Percentiles rank a stretch among this genome's conserved stretches.
These are phyloP conservation scores for Starmerella stigmatis DNA, from an alignment of 805 yeast genomes.

Conservation along the genomic window DNA sequence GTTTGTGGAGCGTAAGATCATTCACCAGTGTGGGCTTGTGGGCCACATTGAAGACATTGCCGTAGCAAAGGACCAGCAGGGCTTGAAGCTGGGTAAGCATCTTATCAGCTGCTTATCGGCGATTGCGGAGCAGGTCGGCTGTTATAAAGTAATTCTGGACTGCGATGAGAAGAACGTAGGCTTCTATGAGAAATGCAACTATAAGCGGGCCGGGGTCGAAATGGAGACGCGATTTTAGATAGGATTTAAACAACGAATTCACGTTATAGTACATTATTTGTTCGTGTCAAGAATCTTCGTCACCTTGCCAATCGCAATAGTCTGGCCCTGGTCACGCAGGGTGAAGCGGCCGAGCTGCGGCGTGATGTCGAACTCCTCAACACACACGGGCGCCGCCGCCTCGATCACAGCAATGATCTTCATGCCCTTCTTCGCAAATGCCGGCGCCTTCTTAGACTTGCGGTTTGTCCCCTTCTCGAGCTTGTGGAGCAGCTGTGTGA, in stretches of 20 bases:
- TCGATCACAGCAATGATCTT: slow-evolving; percentile 89
- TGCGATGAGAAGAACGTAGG: slow-evolving; percentile 73
- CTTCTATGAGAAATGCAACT: slow-evolving; percentile 85
- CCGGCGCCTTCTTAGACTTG: slow-evolving; percentile 92
- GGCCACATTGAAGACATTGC: slow-evolving; percentile 96
- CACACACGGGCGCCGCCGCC: slow-evolving; percentile 77
- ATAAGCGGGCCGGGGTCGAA: slow-evolving; percentile 37
- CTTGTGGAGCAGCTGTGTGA: slow-evolving; percentile 76
- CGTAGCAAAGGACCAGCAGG: slow-evolving; percentile 64
- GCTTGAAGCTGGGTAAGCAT: slow-evolving; percentile 63
- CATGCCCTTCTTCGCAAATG: slow-evolving; percentile 98
- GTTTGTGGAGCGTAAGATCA: slow-evolving; percentile 63
- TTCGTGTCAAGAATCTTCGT: slow-evolving; percentile 55
- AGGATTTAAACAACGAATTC: not conserved
- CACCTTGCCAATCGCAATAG: slow-evolving; percentile 97
- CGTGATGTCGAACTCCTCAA: slow-evolving; percentile 83
- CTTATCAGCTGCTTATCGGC: slow-evolving; percentile 53
- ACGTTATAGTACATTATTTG: not conserved
- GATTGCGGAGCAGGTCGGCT: slow-evolving; percentile 51
- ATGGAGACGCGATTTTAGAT: slow-evolving; percentile 25
- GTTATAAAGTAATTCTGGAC: slow-evolving; percentile 83
- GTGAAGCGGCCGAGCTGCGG: slow-evolving; percentile 98
- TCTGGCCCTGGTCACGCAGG: slow-evolving; percentile 94
- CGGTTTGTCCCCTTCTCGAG: slow-evolving; percentile 95
- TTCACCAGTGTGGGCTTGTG: slow-evolving; percentile 73